These are phyloP conservation scores for Daedalea quercina DNA, from an alignment of 768 basidiomycete genomes.

Conservation along the genomic window DNA sequence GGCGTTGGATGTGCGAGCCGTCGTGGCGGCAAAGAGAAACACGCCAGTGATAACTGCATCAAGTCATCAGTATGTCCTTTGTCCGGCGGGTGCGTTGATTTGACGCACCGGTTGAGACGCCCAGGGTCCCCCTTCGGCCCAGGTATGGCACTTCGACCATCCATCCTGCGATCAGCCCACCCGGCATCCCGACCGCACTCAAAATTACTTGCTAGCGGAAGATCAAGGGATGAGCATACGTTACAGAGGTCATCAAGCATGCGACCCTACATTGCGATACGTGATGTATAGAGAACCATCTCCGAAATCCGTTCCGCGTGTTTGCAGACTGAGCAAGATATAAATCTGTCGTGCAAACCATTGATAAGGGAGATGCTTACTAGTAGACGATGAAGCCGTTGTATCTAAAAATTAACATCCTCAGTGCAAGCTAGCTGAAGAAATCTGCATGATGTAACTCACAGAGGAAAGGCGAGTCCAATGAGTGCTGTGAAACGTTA, in stretches of 20 bases:
- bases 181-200: conserved; percentile 51
- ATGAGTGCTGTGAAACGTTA: conserved; percentile 37
- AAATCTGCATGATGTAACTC: conserved; percentile 13
- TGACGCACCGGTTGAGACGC: conserved; percentile 38
- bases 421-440: not conserved
- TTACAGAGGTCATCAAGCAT: not conserved
- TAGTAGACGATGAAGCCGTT: conserved; percentile 49
- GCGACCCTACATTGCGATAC: conserved; percentile 54
- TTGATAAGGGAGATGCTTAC: conserved; percentile 25
- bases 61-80: conserved; percentile 5
- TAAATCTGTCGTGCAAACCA: no score
- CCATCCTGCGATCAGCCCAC: conserved; percentile 48
- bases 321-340: conserved; percentile 57
- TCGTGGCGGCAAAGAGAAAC: conserved; percentile 53
- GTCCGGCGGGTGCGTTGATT: not conserved
- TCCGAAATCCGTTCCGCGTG: conserved; percentile 60
- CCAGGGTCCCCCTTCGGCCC: conserved; percentile 48
- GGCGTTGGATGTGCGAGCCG: conserved; percentile 43
- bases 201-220: conserved; percentile 43
- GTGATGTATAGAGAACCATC: conserved; percentile 65
- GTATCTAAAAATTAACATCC: conserved; percentile 25
- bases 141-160: conserved; percentile 43
- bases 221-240: not conserved
- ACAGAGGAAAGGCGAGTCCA: conserved; percentile 71
- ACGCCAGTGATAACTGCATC: conserved; percentile 40